A percentile compares a stretch with the other conserved stretches of the same genome.
These are phyloP conservation scores for Corrigiola litoralis DNA, from an alignment of 179 eudicot genomes.

Conservation along the genomic window DNA sequence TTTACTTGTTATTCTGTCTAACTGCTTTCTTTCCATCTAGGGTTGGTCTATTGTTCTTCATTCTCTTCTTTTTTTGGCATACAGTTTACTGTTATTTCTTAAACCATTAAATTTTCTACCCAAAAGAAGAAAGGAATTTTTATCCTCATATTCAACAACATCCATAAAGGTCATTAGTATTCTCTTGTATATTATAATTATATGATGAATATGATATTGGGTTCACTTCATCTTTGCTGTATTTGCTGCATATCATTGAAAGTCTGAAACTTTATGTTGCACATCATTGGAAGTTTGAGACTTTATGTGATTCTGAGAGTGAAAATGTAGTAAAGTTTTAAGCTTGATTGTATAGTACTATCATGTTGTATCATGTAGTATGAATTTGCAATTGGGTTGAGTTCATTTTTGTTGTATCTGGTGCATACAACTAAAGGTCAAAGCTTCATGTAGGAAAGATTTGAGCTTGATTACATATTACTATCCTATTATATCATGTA, in stretches of 20 bases:
- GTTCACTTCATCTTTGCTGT: too few relatives aligned
- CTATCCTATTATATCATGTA: too few relatives aligned
- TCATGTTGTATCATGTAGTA: not conserved
- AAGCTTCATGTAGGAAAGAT: too few relatives aligned
- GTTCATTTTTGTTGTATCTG: too few relatives aligned
- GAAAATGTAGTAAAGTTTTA: slow-evolving; percentile 2
- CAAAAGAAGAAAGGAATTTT: not conserved
- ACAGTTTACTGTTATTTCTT: slow-evolving; percentile 3
- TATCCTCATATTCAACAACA: not conserved
- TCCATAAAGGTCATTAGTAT: not conserved
- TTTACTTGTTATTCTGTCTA: not conserved
- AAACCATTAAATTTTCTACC: not conserved
- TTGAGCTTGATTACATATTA: too few relatives aligned
- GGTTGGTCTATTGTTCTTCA: slow-evolving; percentile 25
- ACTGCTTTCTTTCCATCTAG: slow-evolving; percentile 23
- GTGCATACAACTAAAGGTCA: too few relatives aligned
- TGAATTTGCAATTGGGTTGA: too few relatives aligned
- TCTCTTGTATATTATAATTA: too few relatives aligned
- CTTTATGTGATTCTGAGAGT: not conserved
- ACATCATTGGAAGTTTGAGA: not conserved
- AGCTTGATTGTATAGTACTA: not conserved
- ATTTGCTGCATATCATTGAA: too few relatives aligned
- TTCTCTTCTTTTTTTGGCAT: slow-evolving; percentile 21
- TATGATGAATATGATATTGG: not conserved
- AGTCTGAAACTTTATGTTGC: not conserved